Conservation (phyloP, 495 filamentous ascomycete species). For the Penicillium mononematosum region DNA sequence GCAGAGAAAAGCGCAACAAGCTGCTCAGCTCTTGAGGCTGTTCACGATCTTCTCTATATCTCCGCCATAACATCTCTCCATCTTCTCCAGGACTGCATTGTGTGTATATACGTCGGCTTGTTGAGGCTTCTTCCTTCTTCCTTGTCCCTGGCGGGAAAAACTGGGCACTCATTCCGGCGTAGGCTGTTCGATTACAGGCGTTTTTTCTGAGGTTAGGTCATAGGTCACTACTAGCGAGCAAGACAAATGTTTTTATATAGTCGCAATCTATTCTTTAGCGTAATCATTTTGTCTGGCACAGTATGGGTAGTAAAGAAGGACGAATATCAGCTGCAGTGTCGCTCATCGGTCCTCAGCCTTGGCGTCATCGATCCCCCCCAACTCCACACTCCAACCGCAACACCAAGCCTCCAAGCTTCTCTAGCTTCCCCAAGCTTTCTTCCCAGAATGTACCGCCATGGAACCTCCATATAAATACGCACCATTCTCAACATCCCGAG, state of each 20-base stretch:
- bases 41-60: conserved; percentile 3
- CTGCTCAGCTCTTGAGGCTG: conserved; percentile 78
- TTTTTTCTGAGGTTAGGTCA: conserved; percentile 18
- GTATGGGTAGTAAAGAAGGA: not conserved
- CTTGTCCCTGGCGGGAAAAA: conserved; percentile 1
- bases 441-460: conserved; percentile 22
- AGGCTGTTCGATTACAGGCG: conserved; percentile 19
- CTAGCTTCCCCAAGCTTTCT: not conserved
- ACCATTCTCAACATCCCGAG: conserved; percentile 3
- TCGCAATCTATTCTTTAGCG: not conserved
- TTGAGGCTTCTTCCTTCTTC: conserved; percentile 1
- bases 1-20: conserved; percentile 97
- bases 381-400: conserved; percentile 4
- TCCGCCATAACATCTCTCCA: conserved; percentile 4
- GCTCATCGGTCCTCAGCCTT: conserved; percentile 4
- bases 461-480: conserved; percentile 20
- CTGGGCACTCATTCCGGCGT: conserved; percentile 11
- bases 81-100: conserved; percentile 11
- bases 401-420: not conserved
- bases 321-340: not conserved
- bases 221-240: conserved; percentile 14
- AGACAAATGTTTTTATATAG: conserved; percentile 12
- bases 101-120: conserved; percentile 16
- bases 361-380: conserved; percentile 10
- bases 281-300: not conserved